Conservation (phyloP, 2,329 filamentous ascomycete genomes). For the Fusarium sp. region DNA sequence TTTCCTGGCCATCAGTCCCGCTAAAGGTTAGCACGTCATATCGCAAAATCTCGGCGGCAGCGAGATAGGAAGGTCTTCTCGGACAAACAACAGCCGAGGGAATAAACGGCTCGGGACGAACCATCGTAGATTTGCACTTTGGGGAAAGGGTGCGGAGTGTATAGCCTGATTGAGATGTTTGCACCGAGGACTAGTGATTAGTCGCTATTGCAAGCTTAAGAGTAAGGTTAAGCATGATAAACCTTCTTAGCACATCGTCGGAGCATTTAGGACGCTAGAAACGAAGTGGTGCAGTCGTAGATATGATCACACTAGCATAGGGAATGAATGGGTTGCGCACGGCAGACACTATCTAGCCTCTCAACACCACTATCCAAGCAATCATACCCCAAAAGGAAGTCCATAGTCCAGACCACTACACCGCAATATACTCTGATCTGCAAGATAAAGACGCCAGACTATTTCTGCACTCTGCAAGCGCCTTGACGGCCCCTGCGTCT, state of each 20-base stretch:
- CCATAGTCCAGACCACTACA: neutral
- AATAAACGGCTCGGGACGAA: slow-evolving; percentile 27
- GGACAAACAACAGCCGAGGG: neutral
- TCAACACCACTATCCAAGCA: neutral
- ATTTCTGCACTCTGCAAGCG: neutral
- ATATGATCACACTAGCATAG: neutral
- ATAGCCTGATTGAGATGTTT: neutral
- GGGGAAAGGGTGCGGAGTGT: slow-evolving; percentile 1
- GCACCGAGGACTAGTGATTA: neutral
- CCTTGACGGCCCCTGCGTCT: neutral
- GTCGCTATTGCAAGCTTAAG: neutral
- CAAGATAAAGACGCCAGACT: neutral
- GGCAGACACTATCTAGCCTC: neutral
- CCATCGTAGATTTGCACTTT: neutral
- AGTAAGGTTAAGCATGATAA: slow-evolving; percentile 19
- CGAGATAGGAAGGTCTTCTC: slow-evolving; percentile 28
- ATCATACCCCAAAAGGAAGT: neutral
- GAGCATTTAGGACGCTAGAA: neutral
- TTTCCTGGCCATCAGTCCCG: neutral
- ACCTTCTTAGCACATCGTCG: neutral
- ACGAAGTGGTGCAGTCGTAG: neutral
- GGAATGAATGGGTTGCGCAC: neutral
- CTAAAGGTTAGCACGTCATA: slow-evolving; percentile 2
- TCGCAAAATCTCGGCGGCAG: neutral
- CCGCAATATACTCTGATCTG: neutral